A percentile compares a stretch with the other conserved stretches of the same genome.
These are phyloP conservation scores for Trichoderma citrinoviride DNA, from an alignment of 2,329 filamentous ascomycete species.

Conservation along the genomic window DNA sequence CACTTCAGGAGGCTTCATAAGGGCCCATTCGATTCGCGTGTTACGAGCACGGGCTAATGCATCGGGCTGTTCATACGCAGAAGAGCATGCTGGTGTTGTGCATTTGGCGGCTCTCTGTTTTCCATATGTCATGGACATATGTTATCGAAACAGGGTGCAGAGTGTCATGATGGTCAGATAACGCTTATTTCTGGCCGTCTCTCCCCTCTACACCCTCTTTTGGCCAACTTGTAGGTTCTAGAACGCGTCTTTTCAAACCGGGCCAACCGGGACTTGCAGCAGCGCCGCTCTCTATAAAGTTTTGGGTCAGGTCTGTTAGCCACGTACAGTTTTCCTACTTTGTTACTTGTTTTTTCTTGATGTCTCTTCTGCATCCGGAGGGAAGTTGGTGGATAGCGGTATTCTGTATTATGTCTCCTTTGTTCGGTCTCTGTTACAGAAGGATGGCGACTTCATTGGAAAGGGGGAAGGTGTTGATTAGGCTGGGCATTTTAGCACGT, in stretches of 20 bases:
- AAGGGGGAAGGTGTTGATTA: not conserved
- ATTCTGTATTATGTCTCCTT: not conserved
- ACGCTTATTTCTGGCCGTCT: not conserved
- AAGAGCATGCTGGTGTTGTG: not conserved
- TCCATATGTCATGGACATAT: not conserved
- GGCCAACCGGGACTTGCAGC: not conserved
- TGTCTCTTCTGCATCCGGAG: conserved; percentile 1
- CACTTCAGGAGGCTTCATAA: conserved; percentile 26
- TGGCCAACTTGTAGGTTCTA: conserved; percentile 4
- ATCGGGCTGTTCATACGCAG: not conserved
- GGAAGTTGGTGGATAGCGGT: not conserved
- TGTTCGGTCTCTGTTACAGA: not conserved
- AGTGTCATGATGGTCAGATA: conserved; percentile 9
- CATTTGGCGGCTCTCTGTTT: not conserved
- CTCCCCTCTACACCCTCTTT: not conserved
- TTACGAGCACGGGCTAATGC: not conserved
- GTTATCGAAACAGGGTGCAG: conserved; percentile 13
- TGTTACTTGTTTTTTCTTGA: not conserved
- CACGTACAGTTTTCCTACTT: not conserved
- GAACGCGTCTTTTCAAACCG: not conserved
- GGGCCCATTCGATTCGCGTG: not conserved
- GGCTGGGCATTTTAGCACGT: not conserved
- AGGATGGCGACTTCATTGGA: not conserved
- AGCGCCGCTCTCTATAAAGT: not conserved
- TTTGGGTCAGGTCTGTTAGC: not conserved